Evolutionary conservation across 2,329 filamentous ascomycete species (phyloP).

Genomic region (Paraphaeosphaeria minitans): DNA sequence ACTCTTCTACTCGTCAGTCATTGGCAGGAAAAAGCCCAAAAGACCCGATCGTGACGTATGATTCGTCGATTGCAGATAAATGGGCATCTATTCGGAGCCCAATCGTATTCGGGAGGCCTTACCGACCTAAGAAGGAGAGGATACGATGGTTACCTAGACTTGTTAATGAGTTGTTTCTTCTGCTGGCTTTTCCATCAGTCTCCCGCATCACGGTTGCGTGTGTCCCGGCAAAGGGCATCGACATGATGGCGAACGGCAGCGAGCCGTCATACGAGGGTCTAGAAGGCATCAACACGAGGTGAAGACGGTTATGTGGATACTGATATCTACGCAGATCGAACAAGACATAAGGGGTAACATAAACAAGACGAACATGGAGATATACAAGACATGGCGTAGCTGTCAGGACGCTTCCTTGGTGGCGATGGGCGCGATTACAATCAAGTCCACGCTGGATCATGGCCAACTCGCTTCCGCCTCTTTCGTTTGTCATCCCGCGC

Average conservation of each 20-base stretch:
- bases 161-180: not conserved
- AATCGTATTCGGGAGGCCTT: not conserved
- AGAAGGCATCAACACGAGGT: not conserved
- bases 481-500: constrained; percentile 25
- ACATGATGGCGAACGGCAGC: not conserved
- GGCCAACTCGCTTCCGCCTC: constrained; percentile 20
- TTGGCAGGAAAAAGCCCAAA: not conserved
- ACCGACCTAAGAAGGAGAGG: not conserved
- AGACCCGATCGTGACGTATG: not conserved
- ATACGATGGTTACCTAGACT: not conserved
- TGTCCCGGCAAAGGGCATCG: not conserved
- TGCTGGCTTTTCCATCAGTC: not conserved
- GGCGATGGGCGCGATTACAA: constrained; percentile 16
- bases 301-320: constrained; percentile 15
- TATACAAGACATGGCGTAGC: constrained; percentile 37
- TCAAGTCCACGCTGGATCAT: constrained; percentile 1
- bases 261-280: not conserved
- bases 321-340: constrained; percentile 30
- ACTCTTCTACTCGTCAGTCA: not conserved
- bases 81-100: not conserved
- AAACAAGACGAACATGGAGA: constrained; percentile 28
- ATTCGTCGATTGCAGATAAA: not conserved
- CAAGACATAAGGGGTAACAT: constrained; percentile 29
- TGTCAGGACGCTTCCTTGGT: not conserved
- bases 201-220: not conserved